phyloP scores from a whole-genome alignment of 441 rosid genomes.

The Populus hybrid region DNA sequence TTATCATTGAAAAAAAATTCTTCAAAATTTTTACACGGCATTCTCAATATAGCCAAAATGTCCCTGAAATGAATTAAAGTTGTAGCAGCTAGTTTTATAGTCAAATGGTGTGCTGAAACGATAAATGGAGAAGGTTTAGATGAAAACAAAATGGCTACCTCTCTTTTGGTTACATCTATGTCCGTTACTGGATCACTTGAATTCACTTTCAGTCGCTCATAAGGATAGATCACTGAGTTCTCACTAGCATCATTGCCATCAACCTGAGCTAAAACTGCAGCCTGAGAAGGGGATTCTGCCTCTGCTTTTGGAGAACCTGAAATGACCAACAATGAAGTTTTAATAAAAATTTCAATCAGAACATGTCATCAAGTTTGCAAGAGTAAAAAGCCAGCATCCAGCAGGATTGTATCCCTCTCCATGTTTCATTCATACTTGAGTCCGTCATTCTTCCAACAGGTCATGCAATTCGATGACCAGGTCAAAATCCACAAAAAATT shows the following conservation, averaged over 20 bases:
- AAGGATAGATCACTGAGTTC: slow-evolving; percentile 42
- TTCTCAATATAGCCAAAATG: not conserved
- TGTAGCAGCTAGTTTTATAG: not conserved
- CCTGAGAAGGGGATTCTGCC: slow-evolving; percentile 19
- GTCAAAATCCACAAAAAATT: not conserved
- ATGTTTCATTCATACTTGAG: no score
- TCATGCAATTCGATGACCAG: not conserved
- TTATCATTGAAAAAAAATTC: not conserved
- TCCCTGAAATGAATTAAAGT: not conserved
- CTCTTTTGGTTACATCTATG: slow-evolving; percentile 66
- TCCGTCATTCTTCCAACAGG: not conserved
- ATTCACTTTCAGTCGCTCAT: slow-evolving; percentile 44
- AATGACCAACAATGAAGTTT: slow-evolving; percentile 8
- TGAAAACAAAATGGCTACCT: slow-evolving; percentile 36
- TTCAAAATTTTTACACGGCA: not conserved
- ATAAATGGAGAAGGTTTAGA: not conserved
- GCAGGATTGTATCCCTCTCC: not conserved
- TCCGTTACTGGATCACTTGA: slow-evolving; percentile 50
- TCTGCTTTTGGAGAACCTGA: slow-evolving; percentile 44
- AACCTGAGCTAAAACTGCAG: slow-evolving; percentile 21
- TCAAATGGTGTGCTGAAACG: not conserved
- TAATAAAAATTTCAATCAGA: slow-evolving; percentile 5
- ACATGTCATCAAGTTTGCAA: slow-evolving; percentile 11
- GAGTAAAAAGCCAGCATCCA: not conserved
- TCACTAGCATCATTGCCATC: slow-evolving; percentile 23